A percentile compares a stretch with the other conserved stretches of the same genome.
These are phyloP conservation scores for Strobilomyces echinocephalus DNA, from an alignment of 768 basidiomycete species.

Conservation along the genomic window DNA sequence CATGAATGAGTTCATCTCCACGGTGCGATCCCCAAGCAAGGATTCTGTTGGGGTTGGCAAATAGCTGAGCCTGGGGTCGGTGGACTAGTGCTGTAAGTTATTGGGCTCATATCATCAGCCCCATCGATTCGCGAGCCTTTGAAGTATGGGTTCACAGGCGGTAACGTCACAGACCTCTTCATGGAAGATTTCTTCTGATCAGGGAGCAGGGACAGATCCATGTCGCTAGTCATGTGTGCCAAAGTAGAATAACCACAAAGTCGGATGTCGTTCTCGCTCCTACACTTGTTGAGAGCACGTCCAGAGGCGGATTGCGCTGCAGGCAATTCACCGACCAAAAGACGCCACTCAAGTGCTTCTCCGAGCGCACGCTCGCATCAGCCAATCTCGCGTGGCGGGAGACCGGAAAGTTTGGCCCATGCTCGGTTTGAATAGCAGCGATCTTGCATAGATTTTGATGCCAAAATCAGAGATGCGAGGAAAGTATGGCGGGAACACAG, in stretches of 20 bases:
- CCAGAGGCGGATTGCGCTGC: constrained; percentile 29
- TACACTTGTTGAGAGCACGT: constrained; percentile 45
- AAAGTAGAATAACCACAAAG: neutral
- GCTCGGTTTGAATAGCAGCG: constrained; percentile 90
- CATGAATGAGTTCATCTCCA: constrained; percentile 51
- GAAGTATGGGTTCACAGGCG: constrained; percentile 29
- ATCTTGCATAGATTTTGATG: constrained; percentile 91
- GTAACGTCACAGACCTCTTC: constrained; percentile 41
- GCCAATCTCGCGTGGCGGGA: constrained; percentile 80
- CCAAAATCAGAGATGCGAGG: too few relatives aligned
- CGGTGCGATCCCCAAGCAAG: constrained; percentile 48
- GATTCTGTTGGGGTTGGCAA: constrained; percentile 61
- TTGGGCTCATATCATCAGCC: constrained; percentile 23
- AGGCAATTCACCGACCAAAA: constrained; percentile 80
- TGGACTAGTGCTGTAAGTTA: constrained; percentile 33
- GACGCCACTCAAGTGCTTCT: constrained; percentile 82
- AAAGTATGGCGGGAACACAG: constrained; percentile 82
- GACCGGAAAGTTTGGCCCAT: constrained; percentile 91
- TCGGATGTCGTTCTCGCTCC: constrained; percentile 45
- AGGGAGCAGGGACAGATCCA: constrained; percentile 6
- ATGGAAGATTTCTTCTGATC: constrained; percentile 25
- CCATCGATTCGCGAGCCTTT: constrained; percentile 10
- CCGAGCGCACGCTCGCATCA: constrained; percentile 86
- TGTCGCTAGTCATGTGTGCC: neutral
- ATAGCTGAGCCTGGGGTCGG: constrained; percentile 53